phyloP scores from a whole-genome alignment of 2,329 filamentous ascomycete genomes.

The Cladophialophora immunda region DNA sequence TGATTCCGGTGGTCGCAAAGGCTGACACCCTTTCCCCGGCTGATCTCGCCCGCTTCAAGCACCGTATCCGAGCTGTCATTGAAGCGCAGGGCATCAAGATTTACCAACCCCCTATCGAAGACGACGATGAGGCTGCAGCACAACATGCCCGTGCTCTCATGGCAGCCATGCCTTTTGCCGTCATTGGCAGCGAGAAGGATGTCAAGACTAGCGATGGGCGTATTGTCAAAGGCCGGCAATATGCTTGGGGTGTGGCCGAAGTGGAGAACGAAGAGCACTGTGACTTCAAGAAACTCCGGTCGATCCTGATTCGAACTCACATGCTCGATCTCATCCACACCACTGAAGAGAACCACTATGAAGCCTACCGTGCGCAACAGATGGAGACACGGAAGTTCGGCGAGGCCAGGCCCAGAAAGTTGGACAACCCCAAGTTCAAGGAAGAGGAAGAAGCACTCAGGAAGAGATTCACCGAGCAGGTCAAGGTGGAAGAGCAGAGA shows the following conservation, averaged over 20 bases:
- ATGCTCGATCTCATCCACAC: constrained; percentile 99
- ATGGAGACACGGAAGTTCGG: constrained; percentile 99
- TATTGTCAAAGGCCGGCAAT: constrained; percentile 98
- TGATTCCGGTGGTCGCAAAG: constrained; percentile 98
- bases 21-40: constrained; percentile 94
- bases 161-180: constrained; percentile 97
- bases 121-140: constrained; percentile 95
- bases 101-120: constrained; percentile 96
- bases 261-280: constrained; percentile 99
- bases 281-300: constrained; percentile 99
- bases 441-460: constrained; percentile 98
- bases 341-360: constrained; percentile 98
- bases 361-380: constrained; percentile 97
- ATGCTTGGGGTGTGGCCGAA: constrained; percentile 98
- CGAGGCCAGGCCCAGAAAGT: constrained; percentile 94
- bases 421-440: constrained; percentile 99
- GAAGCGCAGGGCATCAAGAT: constrained; percentile 99
- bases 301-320: constrained; percentile 97
- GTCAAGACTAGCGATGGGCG: constrained; percentile 95
- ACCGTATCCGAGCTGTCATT: constrained; percentile 90
- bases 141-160: constrained; percentile 94
- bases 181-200: constrained; percentile 99
- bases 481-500: constrained; percentile 99
- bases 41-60: constrained; percentile 93
- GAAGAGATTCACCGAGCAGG: constrained; percentile 99